Evolutionary conservation across 257 asterid genomes (phyloP).

Genomic region (Solanum megistacrolobum): DNA sequence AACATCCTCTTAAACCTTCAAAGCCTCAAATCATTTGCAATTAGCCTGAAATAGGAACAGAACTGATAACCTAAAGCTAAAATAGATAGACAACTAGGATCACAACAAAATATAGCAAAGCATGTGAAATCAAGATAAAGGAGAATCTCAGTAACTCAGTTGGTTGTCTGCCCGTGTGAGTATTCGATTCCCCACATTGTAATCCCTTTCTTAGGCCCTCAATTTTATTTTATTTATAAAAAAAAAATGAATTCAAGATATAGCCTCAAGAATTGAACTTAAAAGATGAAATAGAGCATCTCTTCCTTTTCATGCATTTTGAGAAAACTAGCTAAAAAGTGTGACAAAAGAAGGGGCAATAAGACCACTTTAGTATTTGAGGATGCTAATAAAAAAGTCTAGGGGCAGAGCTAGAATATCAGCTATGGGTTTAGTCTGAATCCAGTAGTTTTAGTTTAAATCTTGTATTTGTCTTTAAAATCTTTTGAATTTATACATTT

Average conservation of each 20-base stretch:
- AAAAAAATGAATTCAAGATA: neutral
- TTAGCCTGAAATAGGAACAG: neutral
- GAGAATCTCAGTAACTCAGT: neutral
- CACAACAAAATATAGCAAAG: neutral
- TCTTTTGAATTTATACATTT: neutral
- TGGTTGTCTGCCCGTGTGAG: neutral
- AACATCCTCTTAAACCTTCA: conserved; percentile 19
- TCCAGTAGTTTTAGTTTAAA: neutral
- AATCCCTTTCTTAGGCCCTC: neutral
- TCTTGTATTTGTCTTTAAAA: neutral
- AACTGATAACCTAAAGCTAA: neutral
- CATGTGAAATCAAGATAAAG: neutral
- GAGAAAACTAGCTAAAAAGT: neutral
- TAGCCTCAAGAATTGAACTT: neutral
- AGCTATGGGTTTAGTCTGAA: neutral
- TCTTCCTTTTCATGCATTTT: neutral
- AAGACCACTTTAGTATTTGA: neutral
- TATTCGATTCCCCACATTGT: neutral
- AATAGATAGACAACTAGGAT: neutral
- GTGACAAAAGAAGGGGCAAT: neutral
- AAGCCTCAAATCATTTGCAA: conserved; percentile 4
- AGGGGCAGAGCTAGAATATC: neutral
- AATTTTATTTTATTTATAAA: too few relatives aligned
- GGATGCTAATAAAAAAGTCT: neutral
- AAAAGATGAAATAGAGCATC: neutral